Conservation (phyloP, 306 rosid species). For the Citrullus amarus region DNA sequence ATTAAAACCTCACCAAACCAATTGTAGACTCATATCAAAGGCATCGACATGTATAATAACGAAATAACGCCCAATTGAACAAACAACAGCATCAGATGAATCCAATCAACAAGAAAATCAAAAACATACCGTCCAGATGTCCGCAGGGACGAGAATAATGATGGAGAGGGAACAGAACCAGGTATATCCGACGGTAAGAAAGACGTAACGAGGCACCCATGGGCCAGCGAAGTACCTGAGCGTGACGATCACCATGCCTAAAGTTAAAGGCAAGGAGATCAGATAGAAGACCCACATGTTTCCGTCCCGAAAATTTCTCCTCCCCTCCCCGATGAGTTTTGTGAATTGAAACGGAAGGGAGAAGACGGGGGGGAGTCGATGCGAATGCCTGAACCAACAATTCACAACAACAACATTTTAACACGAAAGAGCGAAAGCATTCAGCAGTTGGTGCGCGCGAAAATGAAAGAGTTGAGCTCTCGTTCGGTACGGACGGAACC, state of each 20-base stretch:
- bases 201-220: slow-evolving; percentile 77
- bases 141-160: slow-evolving; percentile 96
- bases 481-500: background rate
- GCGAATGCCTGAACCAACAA: background rate
- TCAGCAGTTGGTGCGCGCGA: slow-evolving; percentile 8
- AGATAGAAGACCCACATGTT: slow-evolving; percentile 93
- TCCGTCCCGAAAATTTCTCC: background rate
- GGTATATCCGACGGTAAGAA: slow-evolving; percentile 82
- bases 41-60: background rate
- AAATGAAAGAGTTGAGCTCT: slow-evolving; percentile 3
- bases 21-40: background rate
- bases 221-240: slow-evolving; percentile 81
- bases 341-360: background rate
- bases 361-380: background rate
- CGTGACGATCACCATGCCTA: slow-evolving; percentile 75
- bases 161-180: slow-evolving; percentile 93
- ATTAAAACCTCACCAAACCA: background rate
- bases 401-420: background rate
- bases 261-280: slow-evolving; percentile 78
- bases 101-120: background rate
- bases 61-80: background rate
- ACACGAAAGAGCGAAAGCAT: background rate
- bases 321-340: background rate
- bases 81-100: background rate
- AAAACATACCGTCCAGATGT: slow-evolving; percentile 74